Evolutionary conservation across 2,329 filamentous ascomycete species (phyloP), one percentile per base, ranked within the genome.

Genomic region (Diaporthe australafricana): DNA sequence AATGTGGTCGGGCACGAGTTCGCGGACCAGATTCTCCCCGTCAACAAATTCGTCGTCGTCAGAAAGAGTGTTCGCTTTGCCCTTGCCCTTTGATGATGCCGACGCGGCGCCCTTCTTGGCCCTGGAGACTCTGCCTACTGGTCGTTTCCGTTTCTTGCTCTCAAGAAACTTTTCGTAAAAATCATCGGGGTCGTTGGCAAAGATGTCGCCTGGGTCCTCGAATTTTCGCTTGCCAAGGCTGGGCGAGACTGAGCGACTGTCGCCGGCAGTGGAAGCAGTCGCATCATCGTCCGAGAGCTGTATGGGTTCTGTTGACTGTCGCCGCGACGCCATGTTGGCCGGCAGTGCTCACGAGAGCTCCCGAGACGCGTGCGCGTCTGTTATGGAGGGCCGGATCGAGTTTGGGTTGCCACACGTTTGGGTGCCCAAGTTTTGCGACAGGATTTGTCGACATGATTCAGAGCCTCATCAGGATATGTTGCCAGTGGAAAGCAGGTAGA

Each of bases 1-100:
- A 35, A 98, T 80, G 78, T 97, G 96, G 25, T 92, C 89, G 0
- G 95, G 95, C 3, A 96, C 85, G 56, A 69, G 67, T 27, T 27
- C 67, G 17, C 85, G 83, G 0, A 78, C 83, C 60, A 79, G 83
- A 48, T 80, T 77, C 3, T 80, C 75, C 8, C 81, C 76, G 71
- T 80, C 78, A 16, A 80, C 40, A 1, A 74, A 66, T 16, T 42
- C 73, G 7, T 62, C 65, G 45, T 74, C 71, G 40, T 75, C 71
- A n/a, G n/a, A n/a, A n/a, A n/a, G n/a, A n/a, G n/a, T n/a, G n/a
- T n/a, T n/a, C n/a, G n/a, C n/a, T 30, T 77, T 80, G 1, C 72
- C 70, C 1, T 75, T 78, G 16, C 79, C 78, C 50, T 81, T 81
- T 27, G 22, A 22, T 2, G 42, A 22, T 25, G 14, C 27, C 11